These are phyloP conservation scores for Neurospora africana DNA, from an alignment of 495 filamentous ascomycete species.

Conservation along the genomic window DNA sequence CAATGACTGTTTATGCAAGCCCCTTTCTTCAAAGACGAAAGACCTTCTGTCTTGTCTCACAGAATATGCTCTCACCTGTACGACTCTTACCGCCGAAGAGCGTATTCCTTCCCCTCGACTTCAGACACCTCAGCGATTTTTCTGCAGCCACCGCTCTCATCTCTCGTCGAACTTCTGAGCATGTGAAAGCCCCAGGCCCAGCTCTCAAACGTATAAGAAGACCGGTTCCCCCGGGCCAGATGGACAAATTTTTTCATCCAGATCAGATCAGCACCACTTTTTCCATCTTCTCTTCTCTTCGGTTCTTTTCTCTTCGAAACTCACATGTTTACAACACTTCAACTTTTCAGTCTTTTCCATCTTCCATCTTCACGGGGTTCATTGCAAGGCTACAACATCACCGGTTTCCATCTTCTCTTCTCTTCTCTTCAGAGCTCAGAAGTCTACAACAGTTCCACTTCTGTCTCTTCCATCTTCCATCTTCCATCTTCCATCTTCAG, in stretches of 20 bases:
- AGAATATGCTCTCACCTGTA: rapidly evolving
- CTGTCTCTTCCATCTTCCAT: too few relatives aligned
- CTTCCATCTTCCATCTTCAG: too few relatives aligned
- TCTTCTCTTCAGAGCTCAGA: too few relatives aligned
- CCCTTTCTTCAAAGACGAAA: background rate
- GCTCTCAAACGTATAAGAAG: background rate
- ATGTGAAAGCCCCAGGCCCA: background rate
- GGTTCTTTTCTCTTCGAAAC: background rate
- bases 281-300: background rate
- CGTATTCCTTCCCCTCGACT: background rate
- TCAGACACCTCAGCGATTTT: rapidly evolving
- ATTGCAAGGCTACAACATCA: background rate
- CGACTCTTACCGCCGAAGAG: background rate
- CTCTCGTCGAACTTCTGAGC: background rate
- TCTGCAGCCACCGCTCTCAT: background rate
- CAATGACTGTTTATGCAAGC: background rate
- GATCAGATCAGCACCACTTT: background rate
- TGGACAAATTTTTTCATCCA: background rate
- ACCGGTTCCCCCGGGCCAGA: background rate
- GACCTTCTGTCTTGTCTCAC: background rate
- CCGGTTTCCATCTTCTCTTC: background rate
- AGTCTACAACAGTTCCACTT: too few relatives aligned
- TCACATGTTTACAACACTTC: background rate
- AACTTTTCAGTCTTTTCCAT: background rate
- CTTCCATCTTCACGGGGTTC: background rate